A percentile compares a stretch with the other conserved stretches of the same genome.
These are phyloP conservation scores for Heimioporus sp. DNA, from an alignment of 768 basidiomycete species.

Conservation along the genomic window DNA sequence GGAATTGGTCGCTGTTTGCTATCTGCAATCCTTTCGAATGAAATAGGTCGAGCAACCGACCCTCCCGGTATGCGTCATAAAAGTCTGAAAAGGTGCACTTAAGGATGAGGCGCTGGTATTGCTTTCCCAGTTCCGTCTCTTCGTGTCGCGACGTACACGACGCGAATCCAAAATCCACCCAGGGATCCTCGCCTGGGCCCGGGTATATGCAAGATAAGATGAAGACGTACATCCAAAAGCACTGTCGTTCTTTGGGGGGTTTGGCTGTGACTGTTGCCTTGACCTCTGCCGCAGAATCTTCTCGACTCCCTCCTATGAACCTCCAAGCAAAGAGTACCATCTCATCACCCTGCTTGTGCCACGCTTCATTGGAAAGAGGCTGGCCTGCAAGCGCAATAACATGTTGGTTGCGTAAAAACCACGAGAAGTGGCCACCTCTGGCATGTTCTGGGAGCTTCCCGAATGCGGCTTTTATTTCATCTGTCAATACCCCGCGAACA, in stretches of 20 bases:
- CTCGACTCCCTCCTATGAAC: slow-evolving; percentile 6
- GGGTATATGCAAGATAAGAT: neutral
- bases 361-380: neutral
- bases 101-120: slow-evolving; percentile 3
- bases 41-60: slow-evolving; percentile 6
- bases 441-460: slow-evolving; percentile 18
- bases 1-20: neutral
- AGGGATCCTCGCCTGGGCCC: neutral
- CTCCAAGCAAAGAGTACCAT: neutral
- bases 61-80: neutral
- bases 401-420: slow-evolving; percentile 37
- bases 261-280: neutral
- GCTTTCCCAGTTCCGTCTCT: slow-evolving; percentile 3
- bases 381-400: slow-evolving; percentile 22
- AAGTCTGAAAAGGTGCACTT: slow-evolving; percentile 14
- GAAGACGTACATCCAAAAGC: neutral
- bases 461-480: slow-evolving; percentile 33
- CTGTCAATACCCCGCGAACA: slow-evolving; percentile 28
- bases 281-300: neutral
- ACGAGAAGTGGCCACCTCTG: slow-evolving; percentile 33
- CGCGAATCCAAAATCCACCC: slow-evolving; percentile 21
- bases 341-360: neutral
- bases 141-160: slow-evolving; percentile 6
- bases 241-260: neutral
- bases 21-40: neutral